Percentiles rank a stretch among this genome's conserved stretches.
Evolutionary conservation across 768 basidiomycete species (phyloP).

Genomic region (Mycena sanguinolenta): DNA sequence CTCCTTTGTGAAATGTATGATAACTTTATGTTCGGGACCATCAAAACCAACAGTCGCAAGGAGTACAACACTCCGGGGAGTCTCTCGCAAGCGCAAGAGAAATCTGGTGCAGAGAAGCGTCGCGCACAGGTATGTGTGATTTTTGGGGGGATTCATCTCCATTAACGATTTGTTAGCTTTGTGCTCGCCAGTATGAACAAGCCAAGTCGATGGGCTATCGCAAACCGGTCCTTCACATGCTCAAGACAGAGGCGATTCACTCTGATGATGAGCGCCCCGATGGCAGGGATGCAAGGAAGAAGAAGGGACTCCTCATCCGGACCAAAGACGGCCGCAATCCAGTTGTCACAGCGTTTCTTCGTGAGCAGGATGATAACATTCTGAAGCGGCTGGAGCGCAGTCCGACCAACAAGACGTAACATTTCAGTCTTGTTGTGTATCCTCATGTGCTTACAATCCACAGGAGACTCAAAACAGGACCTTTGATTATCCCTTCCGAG

Average conservation of each 20-base stretch:
- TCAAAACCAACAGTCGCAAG: conserved; percentile 4
- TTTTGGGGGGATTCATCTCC: background rate
- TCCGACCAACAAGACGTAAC: background rate
- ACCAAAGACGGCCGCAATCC: background rate
- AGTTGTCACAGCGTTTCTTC: background rate
- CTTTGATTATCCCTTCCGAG: too few relatives aligned
- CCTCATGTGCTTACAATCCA: background rate
- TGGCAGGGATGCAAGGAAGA: conserved; percentile 6
- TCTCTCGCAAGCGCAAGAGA: background rate
- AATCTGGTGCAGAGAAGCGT: background rate
- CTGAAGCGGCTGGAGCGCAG: background rate
- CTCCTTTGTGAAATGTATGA: conserved; percentile 17
- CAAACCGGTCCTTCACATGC: conserved; percentile 4
- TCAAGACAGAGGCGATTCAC: background rate
- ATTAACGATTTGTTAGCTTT: background rate
- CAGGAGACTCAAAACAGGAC: too few relatives aligned
- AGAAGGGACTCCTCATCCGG: background rate
- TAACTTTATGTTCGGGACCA: too few relatives aligned
- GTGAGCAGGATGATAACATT: background rate
- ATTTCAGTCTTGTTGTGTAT: too few relatives aligned
- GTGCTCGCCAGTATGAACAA: background rate
- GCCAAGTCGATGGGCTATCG: conserved; percentile 6
- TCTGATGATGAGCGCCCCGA: conserved; percentile 11
- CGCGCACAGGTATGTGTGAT: conserved; percentile 11
- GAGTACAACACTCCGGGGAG: conserved; percentile 14